A percentile compares a stretch with the other conserved stretches of the same genome.
Conservation (phyloP, 371 early-diverging fungal species). For the Mucor irregularis region DNA sequence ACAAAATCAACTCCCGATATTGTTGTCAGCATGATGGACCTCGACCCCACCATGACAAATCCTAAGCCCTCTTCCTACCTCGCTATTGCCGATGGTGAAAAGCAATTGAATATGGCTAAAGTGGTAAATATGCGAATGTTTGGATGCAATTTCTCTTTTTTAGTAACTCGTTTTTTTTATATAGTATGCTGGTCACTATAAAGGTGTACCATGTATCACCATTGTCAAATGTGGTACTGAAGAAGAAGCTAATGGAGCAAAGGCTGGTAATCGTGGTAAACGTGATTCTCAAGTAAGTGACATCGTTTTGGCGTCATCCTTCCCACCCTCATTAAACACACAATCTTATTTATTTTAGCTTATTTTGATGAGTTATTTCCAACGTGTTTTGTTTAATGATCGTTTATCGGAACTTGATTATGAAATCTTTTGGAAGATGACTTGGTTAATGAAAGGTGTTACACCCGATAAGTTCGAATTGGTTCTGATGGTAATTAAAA, state of each 20-base stretch:
- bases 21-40: slow-evolving; percentile 68
- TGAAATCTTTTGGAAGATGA: slow-evolving; percentile 93
- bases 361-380: slow-evolving; percentile 96
- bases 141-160: neutral
- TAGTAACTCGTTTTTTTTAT: slow-evolving; percentile 4
- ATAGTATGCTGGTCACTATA: slow-evolving; percentile 88
- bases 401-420: slow-evolving; percentile 95
- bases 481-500: slow-evolving; percentile 91
- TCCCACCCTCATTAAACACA: too few species aligned
- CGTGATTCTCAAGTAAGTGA: slow-evolving; percentile 96
- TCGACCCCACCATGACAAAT: slow-evolving; percentile 51
- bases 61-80: slow-evolving; percentile 75
- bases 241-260: slow-evolving; percentile 66
- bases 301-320: too few species aligned
- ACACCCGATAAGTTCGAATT: slow-evolving; percentile 89
- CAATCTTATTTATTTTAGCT: slow-evolving; percentile 22
- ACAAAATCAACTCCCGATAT: slow-evolving; percentile 71
- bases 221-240: slow-evolving; percentile 93
- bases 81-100: slow-evolving; percentile 89
- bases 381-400: slow-evolving; percentile 89
- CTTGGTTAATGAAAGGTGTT: slow-evolving; percentile 75
- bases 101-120: slow-evolving; percentile 93
- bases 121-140: slow-evolving; percentile 44
- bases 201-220: slow-evolving; percentile 82
- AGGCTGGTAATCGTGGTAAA: slow-evolving; percentile 97